These are phyloP conservation scores for Metschnikowia bowlesiae DNA, from an alignment of 805 yeast species.

Conservation along the genomic window DNA sequence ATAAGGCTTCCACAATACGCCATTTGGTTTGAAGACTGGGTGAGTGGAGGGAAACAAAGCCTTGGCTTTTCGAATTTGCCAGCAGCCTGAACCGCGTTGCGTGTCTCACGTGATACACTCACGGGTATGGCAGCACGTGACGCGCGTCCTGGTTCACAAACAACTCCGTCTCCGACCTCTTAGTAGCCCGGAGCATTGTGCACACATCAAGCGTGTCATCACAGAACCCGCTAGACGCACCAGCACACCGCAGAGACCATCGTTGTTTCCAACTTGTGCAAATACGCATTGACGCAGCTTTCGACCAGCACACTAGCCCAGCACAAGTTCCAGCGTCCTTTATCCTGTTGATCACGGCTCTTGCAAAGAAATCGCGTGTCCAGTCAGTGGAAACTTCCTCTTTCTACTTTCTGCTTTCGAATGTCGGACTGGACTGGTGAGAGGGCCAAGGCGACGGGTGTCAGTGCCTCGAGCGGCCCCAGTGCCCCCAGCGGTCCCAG, in stretches of 20 bases:
- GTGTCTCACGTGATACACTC: no score
- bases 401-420: not conserved
- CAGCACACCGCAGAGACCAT: not conserved
- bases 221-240: not conserved
- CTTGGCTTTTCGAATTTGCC: no score
- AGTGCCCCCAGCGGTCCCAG: no score
- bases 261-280: not conserved
- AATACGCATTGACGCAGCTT: not conserved
- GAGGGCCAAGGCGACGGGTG: not conserved
- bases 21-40: no score
- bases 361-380: not conserved
- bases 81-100: no score
- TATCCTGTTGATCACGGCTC: not conserved
- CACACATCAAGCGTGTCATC: not conserved
- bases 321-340: not conserved
- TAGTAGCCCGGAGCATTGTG: not conserved
- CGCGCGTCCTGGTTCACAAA: constrained; percentile 3
- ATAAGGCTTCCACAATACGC: no score
- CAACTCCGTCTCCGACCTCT: not conserved
- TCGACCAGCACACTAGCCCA: not conserved
- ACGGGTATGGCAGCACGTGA: not conserved
- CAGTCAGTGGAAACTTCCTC: not conserved
- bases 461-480: not conserved
- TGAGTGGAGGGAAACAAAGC: no score
- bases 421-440: constrained; percentile 1